Conservation (phyloP, 257 asterid genomes). For the Forsythia viridissima region DNA sequence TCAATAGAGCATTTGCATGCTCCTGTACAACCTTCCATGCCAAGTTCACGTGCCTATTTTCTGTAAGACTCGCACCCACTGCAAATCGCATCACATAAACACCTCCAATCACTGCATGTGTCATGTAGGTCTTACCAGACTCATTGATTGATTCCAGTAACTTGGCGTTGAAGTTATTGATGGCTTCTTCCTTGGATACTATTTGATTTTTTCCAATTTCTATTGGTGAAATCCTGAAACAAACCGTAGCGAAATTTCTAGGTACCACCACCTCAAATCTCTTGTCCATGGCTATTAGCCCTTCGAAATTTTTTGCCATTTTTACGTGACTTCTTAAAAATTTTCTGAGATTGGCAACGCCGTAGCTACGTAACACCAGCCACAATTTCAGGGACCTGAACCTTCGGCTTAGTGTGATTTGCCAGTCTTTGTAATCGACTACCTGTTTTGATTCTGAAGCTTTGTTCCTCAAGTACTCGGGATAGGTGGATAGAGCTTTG, state of each 20-base stretch:
- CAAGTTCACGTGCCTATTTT: slow-evolving; percentile 52
- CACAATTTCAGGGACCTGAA: slow-evolving; percentile 71
- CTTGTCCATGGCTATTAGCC: slow-evolving; percentile 55
- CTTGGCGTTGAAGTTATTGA: slow-evolving; percentile 49
- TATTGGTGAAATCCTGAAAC: slow-evolving; percentile 58
- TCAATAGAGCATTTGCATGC: slow-evolving; percentile 49
- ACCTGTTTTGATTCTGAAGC: slow-evolving; percentile 66
- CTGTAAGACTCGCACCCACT: slow-evolving; percentile 62
- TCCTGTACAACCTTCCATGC: slow-evolving; percentile 77
- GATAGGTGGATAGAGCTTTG: slow-evolving; percentile 61
- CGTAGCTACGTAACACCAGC: slow-evolving; percentile 72
- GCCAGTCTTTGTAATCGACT: slow-evolving; percentile 86
- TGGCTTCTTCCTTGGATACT: slow-evolving; percentile 32
- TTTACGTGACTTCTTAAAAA: slow-evolving; percentile 57
- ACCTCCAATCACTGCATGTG: slow-evolving; percentile 72
- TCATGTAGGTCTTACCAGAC: slow-evolving; percentile 59
- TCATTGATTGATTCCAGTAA: slow-evolving; percentile 61
- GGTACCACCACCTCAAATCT: slow-evolving; percentile 74
- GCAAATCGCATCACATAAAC: slow-evolving; percentile 58
- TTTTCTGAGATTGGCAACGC: slow-evolving; percentile 55
- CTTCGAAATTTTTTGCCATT: slow-evolving; percentile 74
- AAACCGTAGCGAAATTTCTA: slow-evolving; percentile 65
- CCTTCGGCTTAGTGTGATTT: slow-evolving; percentile 67
- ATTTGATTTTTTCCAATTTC: slow-evolving; percentile 28
- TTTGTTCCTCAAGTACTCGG: slow-evolving; percentile 58